Conservation (phyloP, 2,329 filamentous ascomycete species). For the Exutisphaerella laricina region DNA sequence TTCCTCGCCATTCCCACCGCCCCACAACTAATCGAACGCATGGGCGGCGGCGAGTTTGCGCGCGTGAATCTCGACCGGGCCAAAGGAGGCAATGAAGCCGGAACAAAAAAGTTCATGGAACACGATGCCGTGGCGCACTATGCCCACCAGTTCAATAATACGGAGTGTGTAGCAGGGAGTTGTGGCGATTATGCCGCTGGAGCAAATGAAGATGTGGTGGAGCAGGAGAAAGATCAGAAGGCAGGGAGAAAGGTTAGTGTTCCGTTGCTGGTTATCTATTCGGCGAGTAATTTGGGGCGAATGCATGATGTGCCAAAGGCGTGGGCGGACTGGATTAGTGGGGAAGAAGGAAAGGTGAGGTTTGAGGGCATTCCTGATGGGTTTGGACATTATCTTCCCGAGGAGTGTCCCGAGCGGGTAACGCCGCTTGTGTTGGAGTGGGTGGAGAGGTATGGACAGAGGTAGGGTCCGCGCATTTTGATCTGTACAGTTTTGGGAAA, state of each 20-base stretch:
- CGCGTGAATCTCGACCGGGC: conserved; percentile 31
- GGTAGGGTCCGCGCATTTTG: background rate
- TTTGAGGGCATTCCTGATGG: conserved; percentile 33
- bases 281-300: conserved; percentile 38
- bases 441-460: conserved; percentile 18
- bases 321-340: conserved; percentile 44
- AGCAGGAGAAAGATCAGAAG: conserved; percentile 44
- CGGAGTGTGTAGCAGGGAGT: conserved; percentile 39
- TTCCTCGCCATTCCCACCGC: conserved; percentile 46
- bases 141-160: conserved; percentile 38
- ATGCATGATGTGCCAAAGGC: conserved; percentile 39
- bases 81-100: conserved; percentile 28
- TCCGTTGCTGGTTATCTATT: conserved; percentile 43
- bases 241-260: conserved; percentile 40
- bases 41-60: conserved; percentile 40
- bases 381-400: conserved; percentile 44
- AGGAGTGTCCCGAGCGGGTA: conserved; percentile 40
- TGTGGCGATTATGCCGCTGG: conserved; percentile 47
- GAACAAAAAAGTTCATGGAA: conserved; percentile 26
- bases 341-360: conserved; percentile 30
- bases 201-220: conserved; percentile 38
- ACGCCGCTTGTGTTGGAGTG: conserved; percentile 27
- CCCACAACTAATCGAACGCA: conserved; percentile 39
- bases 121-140: conserved; percentile 43
- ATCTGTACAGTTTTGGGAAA: too few relatives aligned